phyloP scores from a whole-genome alignment of 495 filamentous ascomycete genomes.

The Penicillium crystallinum region DNA sequence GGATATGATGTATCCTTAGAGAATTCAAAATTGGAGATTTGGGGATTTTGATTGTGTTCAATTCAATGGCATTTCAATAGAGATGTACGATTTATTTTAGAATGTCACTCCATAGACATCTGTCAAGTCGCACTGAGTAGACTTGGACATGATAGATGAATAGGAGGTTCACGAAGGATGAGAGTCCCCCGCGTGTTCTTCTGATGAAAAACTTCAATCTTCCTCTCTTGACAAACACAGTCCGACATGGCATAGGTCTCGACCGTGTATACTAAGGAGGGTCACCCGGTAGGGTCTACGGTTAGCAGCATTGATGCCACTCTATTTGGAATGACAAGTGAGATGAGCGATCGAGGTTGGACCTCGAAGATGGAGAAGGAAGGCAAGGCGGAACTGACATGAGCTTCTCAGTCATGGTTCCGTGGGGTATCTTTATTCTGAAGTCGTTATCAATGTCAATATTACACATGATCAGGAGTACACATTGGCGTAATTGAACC shows the following conservation, averaged over 20 bases:
- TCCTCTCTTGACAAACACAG: slow-evolving; percentile 51
- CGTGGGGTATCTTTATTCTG: slow-evolving; percentile 8
- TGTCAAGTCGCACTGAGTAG: slow-evolving; percentile 14
- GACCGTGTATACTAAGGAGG: slow-evolving; percentile 52
- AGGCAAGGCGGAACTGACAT: neutral
- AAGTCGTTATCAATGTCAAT: slow-evolving; percentile 3
- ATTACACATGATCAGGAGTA: neutral
- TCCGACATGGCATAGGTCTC: slow-evolving; percentile 41
- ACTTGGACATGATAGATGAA: slow-evolving; percentile 18
- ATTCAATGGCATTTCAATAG: neutral
- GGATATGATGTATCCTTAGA: neutral
- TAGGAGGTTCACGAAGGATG: slow-evolving; percentile 26
- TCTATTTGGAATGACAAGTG: neutral
- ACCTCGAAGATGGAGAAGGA: neutral
- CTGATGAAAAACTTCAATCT: slow-evolving; percentile 30
- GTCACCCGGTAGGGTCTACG: slow-evolving; percentile 5
- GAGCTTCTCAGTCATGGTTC: neutral
- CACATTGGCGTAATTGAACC: neutral
- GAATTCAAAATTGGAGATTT: neutral
- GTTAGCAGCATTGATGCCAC: neutral
- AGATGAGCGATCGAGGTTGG: neutral
- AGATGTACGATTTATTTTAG: neutral
- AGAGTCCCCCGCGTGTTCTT: slow-evolving; percentile 22
- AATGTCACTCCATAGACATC: slow-evolving; percentile 25
- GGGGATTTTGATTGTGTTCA: too few species aligned